Percentiles rank a stretch among this genome's conserved stretches.
Conservation (phyloP, 129 eudicot genomes). For the Smallanthus sonchifolius region DNA sequence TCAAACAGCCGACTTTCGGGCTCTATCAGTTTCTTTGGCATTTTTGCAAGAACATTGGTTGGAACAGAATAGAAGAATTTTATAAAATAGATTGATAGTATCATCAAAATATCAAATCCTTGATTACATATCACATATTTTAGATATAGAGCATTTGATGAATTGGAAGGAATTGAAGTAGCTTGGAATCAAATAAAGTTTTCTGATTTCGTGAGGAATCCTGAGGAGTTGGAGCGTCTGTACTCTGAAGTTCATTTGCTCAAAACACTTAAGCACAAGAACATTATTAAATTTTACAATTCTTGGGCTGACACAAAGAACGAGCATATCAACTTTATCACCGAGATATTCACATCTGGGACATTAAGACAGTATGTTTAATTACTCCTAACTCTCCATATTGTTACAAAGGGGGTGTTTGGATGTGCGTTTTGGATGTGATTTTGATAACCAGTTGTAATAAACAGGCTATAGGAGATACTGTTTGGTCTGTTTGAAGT, state of each 20-base stretch:
- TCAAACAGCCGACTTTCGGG: too few relatives aligned
- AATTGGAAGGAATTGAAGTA: slow-evolving; percentile 59
- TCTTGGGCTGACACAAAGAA: slow-evolving; percentile 61
- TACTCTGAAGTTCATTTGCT: slow-evolving; percentile 58
- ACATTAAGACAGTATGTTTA: slow-evolving; percentile 54
- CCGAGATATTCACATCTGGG: slow-evolving; percentile 63
- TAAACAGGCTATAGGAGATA: too few relatives aligned
- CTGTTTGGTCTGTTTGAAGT: background rate
- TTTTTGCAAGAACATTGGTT: background rate
- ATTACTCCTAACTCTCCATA: background rate
- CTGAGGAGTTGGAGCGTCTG: slow-evolving; percentile 56
- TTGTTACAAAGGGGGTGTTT: background rate
- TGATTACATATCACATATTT: background rate
- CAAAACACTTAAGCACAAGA: slow-evolving; percentile 48
- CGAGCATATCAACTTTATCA: slow-evolving; percentile 51
- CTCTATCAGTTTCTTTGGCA: background rate
- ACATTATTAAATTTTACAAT: slow-evolving; percentile 58
- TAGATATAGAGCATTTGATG: slow-evolving; percentile 69
- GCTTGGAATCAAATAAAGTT: slow-evolving; percentile 62
- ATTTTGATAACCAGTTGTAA: background rate
- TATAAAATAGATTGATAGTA: background rate
- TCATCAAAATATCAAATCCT: background rate
- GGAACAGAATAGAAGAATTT: background rate
- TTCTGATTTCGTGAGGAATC: slow-evolving; percentile 43
- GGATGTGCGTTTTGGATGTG: background rate